Evolutionary conservation across 495 filamentous ascomycete genomes (phyloP).

Genomic region (Penicillium simplicissimum): DNA sequence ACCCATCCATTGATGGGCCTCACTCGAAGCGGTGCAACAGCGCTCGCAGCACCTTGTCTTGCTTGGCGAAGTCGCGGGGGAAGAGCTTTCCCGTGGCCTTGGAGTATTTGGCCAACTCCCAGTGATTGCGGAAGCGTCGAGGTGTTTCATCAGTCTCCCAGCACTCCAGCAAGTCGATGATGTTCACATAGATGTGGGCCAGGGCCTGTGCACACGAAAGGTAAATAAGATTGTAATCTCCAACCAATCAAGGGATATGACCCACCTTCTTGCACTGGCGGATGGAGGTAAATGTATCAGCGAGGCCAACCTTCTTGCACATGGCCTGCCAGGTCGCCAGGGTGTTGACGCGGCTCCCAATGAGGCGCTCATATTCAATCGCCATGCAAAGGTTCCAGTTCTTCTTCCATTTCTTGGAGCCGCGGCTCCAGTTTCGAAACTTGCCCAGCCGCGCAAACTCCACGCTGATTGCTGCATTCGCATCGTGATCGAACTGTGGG

Average conservation of each 20-base stretch:
- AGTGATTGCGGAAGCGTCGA: conserved; percentile 31
- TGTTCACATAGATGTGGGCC: conserved; percentile 46
- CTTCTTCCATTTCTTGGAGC: conserved; percentile 21
- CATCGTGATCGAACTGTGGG: neutral
- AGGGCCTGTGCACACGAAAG: conserved; percentile 17
- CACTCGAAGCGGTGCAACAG: conserved; percentile 35
- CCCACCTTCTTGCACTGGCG: conserved; percentile 44
- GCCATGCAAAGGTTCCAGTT: conserved; percentile 25
- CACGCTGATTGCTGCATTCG: conserved; percentile 8
- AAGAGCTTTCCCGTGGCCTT: conserved; percentile 34
- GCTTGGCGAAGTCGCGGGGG: conserved; percentile 35
- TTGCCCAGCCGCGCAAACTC: conserved; percentile 28
- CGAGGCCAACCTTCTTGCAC: conserved; percentile 36
- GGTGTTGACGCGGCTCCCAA: conserved; percentile 15
- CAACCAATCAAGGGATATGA: neutral
- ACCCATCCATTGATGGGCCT: neutral
- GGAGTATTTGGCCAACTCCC: conserved; percentile 43
- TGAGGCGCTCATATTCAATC: conserved; percentile 24
- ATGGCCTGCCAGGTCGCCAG: conserved; percentile 32
- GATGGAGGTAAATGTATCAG: conserved; percentile 29
- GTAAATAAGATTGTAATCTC: neutral
- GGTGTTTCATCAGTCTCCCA: conserved; percentile 31
- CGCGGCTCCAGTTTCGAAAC: conserved; percentile 22
- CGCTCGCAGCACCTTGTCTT: conserved; percentile 39
- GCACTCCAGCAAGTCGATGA: conserved; percentile 53